Evolutionary conservation across 768 basidiomycete genomes (phyloP).

Genomic region (Nidularia pulvinata): DNA sequence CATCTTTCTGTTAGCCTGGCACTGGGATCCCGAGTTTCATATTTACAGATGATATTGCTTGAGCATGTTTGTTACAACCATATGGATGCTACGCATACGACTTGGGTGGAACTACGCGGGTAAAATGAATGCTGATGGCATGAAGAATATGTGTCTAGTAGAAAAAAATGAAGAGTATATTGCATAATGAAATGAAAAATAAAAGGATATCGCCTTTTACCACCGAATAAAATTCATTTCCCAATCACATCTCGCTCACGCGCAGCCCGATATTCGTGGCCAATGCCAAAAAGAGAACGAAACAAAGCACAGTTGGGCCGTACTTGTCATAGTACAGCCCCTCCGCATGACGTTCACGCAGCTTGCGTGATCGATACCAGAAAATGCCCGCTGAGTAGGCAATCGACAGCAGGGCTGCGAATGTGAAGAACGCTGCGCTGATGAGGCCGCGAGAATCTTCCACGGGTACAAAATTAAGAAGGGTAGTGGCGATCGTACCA

Average conservation of each 20-base stretch:
- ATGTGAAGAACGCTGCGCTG: constrained; percentile 86
- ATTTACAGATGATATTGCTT: no score
- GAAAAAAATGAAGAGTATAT: no score
- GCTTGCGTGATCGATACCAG: constrained; percentile 66
- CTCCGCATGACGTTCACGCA: constrained; percentile 72
- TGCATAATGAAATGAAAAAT: no score
- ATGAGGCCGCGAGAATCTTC: constrained; percentile 79
- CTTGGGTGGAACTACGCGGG: no score
- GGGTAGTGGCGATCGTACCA: constrained; percentile 86
- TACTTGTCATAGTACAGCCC: constrained; percentile 91
- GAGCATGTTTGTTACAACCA: no score
- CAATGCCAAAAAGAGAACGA: constrained; percentile 68
- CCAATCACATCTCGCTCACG: constrained; percentile 48
- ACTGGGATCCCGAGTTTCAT: no score
- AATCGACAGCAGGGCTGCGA: constrained; percentile 87
- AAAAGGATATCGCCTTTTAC: no score
- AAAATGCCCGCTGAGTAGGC: constrained; percentile 86
- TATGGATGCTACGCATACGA: no score
- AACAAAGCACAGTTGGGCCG: constrained; percentile 77
- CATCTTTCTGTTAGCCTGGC: no score
- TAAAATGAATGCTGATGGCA: no score
- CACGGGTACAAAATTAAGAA: constrained; percentile 82
- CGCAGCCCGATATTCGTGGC: constrained; percentile 76
- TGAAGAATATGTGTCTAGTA: no score
- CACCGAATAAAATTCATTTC: no score